Evolutionary conservation across 805 yeast genomes (phyloP).

Genomic region (Zygosaccharomyces rouxii): DNA sequence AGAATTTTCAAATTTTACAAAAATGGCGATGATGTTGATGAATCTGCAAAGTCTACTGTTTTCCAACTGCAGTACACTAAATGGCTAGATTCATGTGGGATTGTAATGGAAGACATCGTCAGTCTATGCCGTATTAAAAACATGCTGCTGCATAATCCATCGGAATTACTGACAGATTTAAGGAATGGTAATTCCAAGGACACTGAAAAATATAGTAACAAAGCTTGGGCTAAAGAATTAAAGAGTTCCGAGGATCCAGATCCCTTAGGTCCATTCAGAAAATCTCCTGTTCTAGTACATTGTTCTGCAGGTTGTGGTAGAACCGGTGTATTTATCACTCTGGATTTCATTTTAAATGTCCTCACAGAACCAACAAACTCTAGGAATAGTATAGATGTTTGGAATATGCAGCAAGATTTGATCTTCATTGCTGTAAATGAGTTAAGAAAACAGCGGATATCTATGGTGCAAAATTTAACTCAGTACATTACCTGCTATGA

Average conservation of each 20-base stretch:
- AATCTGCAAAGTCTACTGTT: constrained; percentile 41
- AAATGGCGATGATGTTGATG: constrained; percentile 29
- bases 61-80: constrained; percentile 68
- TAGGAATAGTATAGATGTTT: constrained; percentile 38
- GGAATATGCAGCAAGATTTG: constrained; percentile 46
- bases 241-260: neutral
- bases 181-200: constrained; percentile 11
- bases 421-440: constrained; percentile 57
- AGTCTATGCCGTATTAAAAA: constrained; percentile 34
- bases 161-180: constrained; percentile 15
- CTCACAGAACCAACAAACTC: constrained; percentile 35
- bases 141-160: constrained; percentile 19
- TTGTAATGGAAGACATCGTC: constrained; percentile 38
- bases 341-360: constrained; percentile 46
- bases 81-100: constrained; percentile 82
- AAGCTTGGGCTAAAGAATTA: constrained; percentile 7
- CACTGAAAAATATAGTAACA: constrained; percentile 10
- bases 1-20: constrained; percentile 30
- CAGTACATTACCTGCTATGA: constrained; percentile 74
- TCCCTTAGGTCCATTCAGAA: constrained; percentile 6
- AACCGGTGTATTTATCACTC: constrained; percentile 79
- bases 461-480: constrained; percentile 74
- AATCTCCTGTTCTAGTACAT: constrained; percentile 62
- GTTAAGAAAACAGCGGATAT: constrained; percentile 62
- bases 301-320: constrained; percentile 98